Evolutionary conservation across 192 early-diverging fungal species (phyloP).

Genomic region (Podila epigama): DNA sequence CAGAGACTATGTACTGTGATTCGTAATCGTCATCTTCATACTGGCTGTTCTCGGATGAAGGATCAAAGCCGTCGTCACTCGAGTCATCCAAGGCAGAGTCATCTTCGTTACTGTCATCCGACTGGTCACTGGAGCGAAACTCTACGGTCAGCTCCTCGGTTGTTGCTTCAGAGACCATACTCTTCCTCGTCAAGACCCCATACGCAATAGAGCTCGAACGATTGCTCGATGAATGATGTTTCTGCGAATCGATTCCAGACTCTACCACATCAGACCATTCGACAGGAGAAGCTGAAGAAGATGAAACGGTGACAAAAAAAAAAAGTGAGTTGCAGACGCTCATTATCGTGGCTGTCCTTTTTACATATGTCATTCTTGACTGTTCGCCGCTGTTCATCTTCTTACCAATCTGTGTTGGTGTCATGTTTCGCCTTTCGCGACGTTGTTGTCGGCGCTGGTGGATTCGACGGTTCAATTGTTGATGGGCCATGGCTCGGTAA

Average conservation of each 20-base stretch:
- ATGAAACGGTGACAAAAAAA: too few species aligned
- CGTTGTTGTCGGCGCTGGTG: too few species aligned
- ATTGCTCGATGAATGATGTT: not conserved
- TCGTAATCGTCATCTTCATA: constrained; percentile 13
- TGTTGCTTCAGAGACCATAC: not conserved
- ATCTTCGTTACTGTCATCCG: constrained; percentile 8
- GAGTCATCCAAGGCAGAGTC: constrained; percentile 1
- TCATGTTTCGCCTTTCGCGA: not conserved
- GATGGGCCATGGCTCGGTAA: constrained; percentile 4
- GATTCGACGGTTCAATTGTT: not conserved
- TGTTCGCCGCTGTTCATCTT: not conserved
- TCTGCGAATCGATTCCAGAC: not conserved
- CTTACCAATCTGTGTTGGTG: not conserved
- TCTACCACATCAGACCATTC: not conserved
- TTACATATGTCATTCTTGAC: not conserved
- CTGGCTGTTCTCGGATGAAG: constrained; percentile 13
- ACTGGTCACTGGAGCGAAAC: not conserved
- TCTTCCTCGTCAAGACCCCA: not conserved
- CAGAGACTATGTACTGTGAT: not conserved
- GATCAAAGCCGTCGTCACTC: constrained; percentile 6
- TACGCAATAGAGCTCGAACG: not conserved
- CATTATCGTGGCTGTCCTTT: too few species aligned
- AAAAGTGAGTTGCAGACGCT: too few species aligned
- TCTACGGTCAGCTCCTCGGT: not conserved
- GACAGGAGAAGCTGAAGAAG: not conserved